Base-by-base conservation (phyloP, 495 filamentous ascomycete genomes). In the Talaromyces stipitatus region DNA sequence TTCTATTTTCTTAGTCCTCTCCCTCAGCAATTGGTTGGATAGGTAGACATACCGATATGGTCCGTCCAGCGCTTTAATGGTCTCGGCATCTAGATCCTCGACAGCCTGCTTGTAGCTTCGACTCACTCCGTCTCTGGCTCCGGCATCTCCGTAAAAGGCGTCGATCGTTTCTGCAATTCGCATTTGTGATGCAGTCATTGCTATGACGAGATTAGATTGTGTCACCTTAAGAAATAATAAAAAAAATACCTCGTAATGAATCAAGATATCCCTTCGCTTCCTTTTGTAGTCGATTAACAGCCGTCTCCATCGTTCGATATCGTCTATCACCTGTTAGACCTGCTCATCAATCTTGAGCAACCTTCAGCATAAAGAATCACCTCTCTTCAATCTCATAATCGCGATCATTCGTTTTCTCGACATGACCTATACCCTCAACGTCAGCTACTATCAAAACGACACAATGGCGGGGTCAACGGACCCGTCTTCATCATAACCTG, bases 401-500 rank as follows among this genome's bases (percentile, higher is more conserved):
- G 43, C 95, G 89, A 72, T 98, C 95, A 68, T 90, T 96, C 1
- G 94, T 97, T 72, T 92, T 88, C 71, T 98, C 94, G 59, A 98
- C 95, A 78, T 96, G 94, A 46, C 94, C 91, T 88, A 56, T 58
- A 36, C 26, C n/a, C 8, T 55, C 23, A 2, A 32, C 36, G 12
- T 14, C 10, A 48, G 22, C 24, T 10, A 14, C 7, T n/a, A 2
- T 26, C 22, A 24, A 11, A 46, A 24, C 5, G 8, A 20, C 20
- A 11, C 45, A 47, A 51, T 51, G 27, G 48, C 14, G 48, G 27
- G 48, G 27, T 28, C 18, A 65, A 62, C 77, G 60, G 66, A 90
- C 87, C 90, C 18, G 94, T 92, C 80, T 97, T 98, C 94, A 98
- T 97, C 91, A 98, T 97, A 55, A 97, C 92, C 85, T 96, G 92